phyloP scores from a whole-genome alignment of 1,284 basidiomycete genomes.

The Ganoderma resinaceum region DNA sequence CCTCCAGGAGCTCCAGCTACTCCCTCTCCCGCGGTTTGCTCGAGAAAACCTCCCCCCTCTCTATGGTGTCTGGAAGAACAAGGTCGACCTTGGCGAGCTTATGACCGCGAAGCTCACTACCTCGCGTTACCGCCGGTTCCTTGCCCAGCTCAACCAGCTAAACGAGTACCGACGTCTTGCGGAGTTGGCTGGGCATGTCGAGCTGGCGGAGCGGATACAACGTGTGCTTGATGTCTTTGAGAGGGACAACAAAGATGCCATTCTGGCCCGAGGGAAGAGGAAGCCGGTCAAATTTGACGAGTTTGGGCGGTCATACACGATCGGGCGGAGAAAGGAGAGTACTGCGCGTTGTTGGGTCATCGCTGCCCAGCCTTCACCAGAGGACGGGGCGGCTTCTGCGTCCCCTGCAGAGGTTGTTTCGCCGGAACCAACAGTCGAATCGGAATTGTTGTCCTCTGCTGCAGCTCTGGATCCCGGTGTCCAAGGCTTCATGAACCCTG shows the following conservation, averaged over 20 bases:
- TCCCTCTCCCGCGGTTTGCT: constrained; percentile 80
- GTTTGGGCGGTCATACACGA: constrained; percentile 81
- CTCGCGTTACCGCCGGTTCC: constrained; percentile 75
- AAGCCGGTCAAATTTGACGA: constrained; percentile 71
- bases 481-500: constrained; percentile 19
- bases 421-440: constrained; percentile 10
- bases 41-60: constrained; percentile 66
- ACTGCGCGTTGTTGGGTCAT: constrained; percentile 95
- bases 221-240: constrained; percentile 71
- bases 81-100: constrained; percentile 61
- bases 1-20: constrained; percentile 72
- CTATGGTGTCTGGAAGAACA: constrained; percentile 73
- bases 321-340: constrained; percentile 88
- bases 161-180: constrained; percentile 78
- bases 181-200: constrained; percentile 63
- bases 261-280: constrained; percentile 59
- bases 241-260: constrained; percentile 60
- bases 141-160: constrained; percentile 74
- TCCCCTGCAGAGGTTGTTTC: constrained; percentile 11
- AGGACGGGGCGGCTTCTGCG: constrained; percentile 12
- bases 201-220: constrained; percentile 62
- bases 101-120: constrained; percentile 73
- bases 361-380: constrained; percentile 55
- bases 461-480: constrained; percentile 22
- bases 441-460: constrained; percentile 13